These are phyloP conservation scores for Barbarea vulgaris DNA, from an alignment of 345 rosid species.

Conservation along the genomic window DNA sequence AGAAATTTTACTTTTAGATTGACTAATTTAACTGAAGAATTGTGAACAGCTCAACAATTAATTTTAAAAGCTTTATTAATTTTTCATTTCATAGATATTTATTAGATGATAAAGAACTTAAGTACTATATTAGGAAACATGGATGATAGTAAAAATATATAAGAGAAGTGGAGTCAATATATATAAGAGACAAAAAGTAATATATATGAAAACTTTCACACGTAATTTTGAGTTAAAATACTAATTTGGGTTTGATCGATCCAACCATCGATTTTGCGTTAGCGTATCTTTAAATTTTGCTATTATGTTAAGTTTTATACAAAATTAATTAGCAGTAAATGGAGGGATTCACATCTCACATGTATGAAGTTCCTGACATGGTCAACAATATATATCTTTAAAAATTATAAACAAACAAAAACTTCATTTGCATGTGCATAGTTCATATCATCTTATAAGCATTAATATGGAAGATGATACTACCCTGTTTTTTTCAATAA, in stretches of 20 bases:
- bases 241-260: not conserved
- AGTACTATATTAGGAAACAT: not conserved
- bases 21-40: not conserved
- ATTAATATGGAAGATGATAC: not conserved
- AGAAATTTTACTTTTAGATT: not conserved
- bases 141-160: not conserved
- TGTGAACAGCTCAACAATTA: not conserved
- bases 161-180: not conserved
- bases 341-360: not conserved
- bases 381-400: not conserved
- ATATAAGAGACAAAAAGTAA: too few relatives aligned
- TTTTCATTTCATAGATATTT: not conserved
- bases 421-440: not conserved
- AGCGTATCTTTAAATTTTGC: not conserved
- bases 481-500: not conserved
- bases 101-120: not conserved
- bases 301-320: not conserved
- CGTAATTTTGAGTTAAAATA: not conserved
- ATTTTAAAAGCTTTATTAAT: not conserved
- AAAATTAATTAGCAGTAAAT: not conserved
- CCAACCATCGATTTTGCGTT: not conserved
- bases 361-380: not conserved
- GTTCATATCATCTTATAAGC: not conserved
- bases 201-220: not conserved
- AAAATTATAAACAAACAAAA: too few relatives aligned